Evolutionary conservation across 257 asterid species (phyloP), one percentile per base, ranked within the genome.

Genomic region (Lycium ferocissimum): DNA sequence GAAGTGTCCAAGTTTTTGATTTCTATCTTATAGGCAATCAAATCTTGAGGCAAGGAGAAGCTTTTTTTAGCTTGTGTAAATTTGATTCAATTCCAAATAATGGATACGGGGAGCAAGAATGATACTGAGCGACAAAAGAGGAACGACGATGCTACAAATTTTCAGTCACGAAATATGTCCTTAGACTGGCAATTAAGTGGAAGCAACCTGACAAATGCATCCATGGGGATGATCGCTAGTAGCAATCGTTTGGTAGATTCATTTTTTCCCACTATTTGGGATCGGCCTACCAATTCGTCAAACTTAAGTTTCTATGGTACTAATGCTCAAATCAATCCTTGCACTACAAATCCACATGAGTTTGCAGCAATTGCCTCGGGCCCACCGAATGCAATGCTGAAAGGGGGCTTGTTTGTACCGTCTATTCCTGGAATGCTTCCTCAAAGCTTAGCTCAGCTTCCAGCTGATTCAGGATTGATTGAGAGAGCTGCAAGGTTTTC

Each of bases 401-500:
- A 76, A 76, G 81, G 63, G 15, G 26, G 47, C n/a, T 7, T 76
- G 63, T 92, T 92, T 86, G 86, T 91, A 26, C 94, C 95, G 0
- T 65, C 92, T 57, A 85, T 87, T 80, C 86, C 93, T 7, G 94
- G 89, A 54, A 84, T 90, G 91, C 81, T 89, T 69, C 93, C 95
- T 85, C 95, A 88, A 83, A 91, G 90, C 69, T 87, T 92, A 84
- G 91, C 96, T 85, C 94, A 92, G 49, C 93, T 95, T 85, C 99
- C 98, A 0, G 91, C 95, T 71, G 98, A 95, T 91, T 93, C 92
- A 1, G 98, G 90, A 17, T 95, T 93, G 80, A 94, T 95, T 7
- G 98, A 95, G 85, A 86, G 99, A 87, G 99, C 98, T 3, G 98
- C 98, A 3, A 91, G 96, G 84, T 93, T 90, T 85, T 97, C 99